Percentiles rank a stretch among this genome's conserved stretches.
phyloP scores from a whole-genome alignment of 139 green algal genomes.

The Chlamydomonas urium region DNA sequence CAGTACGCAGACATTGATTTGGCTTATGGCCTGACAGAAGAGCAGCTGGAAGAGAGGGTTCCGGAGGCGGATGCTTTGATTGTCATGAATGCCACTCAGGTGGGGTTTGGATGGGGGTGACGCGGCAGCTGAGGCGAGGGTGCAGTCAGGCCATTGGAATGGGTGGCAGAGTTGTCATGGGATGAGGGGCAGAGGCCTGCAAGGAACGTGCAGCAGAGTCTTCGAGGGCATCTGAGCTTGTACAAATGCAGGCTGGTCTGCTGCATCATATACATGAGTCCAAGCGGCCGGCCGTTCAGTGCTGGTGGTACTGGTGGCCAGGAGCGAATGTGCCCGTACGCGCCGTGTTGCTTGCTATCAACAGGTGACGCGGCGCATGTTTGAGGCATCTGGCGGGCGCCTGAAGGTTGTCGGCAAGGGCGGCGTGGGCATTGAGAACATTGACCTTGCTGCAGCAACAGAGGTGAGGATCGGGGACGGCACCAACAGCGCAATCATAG shows the following conservation, averaged over 20 bases:
- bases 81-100: conserved; percentile 87
- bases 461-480: no score
- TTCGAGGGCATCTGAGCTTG: not conserved
- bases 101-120: conserved; percentile 12
- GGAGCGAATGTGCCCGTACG: no score
- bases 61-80: conserved; percentile 79
- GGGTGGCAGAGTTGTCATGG: not conserved
- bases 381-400: conserved; percentile 86
- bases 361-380: conserved; percentile 83
- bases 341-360: not conserved
- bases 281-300: not conserved
- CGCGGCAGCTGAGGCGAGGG: not conserved
- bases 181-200: not conserved
- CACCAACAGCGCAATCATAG: no score
- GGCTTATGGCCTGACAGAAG: conserved; percentile 69
- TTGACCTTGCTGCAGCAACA: conserved; percentile 88
- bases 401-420: conserved; percentile 93
- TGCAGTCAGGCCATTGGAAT: not conserved
- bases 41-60: conserved; percentile 75
- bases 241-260: not conserved
- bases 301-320: no score
- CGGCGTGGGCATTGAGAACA: conserved; percentile 95
- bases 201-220: not conserved
- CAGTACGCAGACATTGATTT: conserved; percentile 56
- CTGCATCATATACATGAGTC: no score